A percentile compares a stretch with the other conserved stretches of the same genome.
These are phyloP conservation scores for Aspergillus brunneoviolaceus DNA, from an alignment of 2,329 filamentous ascomycete species.

Conservation along the genomic window DNA sequence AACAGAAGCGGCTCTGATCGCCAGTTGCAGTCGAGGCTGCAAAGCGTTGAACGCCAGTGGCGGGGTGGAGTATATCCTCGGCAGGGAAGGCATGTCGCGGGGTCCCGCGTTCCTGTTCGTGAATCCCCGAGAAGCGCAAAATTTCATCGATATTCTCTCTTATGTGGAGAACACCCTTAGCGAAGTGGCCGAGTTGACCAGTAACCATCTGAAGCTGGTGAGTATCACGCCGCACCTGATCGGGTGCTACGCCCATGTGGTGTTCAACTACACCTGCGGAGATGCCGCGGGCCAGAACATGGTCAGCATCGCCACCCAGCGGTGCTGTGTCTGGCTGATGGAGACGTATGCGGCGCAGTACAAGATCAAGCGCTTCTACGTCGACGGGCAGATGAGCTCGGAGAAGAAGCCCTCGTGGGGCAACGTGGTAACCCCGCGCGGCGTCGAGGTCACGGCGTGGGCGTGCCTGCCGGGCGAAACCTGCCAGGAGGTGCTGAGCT, in stretches of 20 bases:
- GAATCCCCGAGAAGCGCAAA: slow-evolving; percentile 19
- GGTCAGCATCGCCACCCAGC: slow-evolving; percentile 31
- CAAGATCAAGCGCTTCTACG: slow-evolving; percentile 7
- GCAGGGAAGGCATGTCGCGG: slow-evolving; percentile 24
- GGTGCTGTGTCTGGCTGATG: slow-evolving; percentile 19
- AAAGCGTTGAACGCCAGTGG: slow-evolving; percentile 26
- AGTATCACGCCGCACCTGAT: slow-evolving; percentile 20
- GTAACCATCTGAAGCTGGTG: slow-evolving; percentile 8
- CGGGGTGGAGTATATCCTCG: slow-evolving; percentile 17
- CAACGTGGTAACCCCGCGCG: slow-evolving; percentile 22
- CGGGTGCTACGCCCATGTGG: slow-evolving; percentile 24
- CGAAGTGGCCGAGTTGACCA: slow-evolving; percentile 5
- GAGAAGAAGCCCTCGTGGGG: slow-evolving; percentile 30
- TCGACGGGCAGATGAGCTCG: slow-evolving; percentile 25
- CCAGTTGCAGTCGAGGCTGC: slow-evolving; percentile 32
- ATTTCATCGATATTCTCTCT: slow-evolving; percentile 11
- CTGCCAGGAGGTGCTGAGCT: slow-evolving; percentile 20
- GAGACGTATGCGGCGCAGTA: neutral
- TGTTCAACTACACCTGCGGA: slow-evolving; percentile 26
- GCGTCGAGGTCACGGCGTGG: slow-evolving; percentile 29
- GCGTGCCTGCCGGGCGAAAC: slow-evolving; percentile 19
- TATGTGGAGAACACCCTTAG: neutral
- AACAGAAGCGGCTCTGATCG: slow-evolving; percentile 28
- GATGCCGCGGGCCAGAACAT: slow-evolving; percentile 34
- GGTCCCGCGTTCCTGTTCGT: slow-evolving; percentile 26